Evolutionary conservation across 2,329 filamentous ascomycete genomes (phyloP), one percentile per base, ranked within the genome.

Genomic region (Claviceps sp.): DNA sequence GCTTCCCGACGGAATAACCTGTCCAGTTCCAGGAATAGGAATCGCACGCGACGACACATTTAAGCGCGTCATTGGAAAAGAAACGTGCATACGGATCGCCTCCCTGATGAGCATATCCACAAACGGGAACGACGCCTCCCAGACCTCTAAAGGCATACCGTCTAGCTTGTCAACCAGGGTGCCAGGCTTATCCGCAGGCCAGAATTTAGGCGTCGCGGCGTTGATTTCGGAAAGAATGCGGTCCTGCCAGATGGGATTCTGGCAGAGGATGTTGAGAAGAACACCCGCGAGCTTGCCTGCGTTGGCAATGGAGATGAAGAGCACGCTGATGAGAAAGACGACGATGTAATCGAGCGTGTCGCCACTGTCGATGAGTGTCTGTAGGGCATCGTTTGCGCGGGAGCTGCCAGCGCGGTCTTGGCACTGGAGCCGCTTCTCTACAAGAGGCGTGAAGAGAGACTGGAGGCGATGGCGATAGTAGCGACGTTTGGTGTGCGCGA

Each of bases 1-100:
- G 48, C 52, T 55, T n/a, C 53, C 48, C 1, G 50, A 30, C 4
- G 61, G 61, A 37, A 63, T 57, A 26, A 63, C 58, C 51, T 63
- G 56, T 38, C 54, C 49, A 0, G 45, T 22, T 0, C 46, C 50
- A 16, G 50, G 50, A 10, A 52, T 49, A 6, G 16, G 11, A 38
- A 52, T 52, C 14, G 50, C 26, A 2, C 30, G 34, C 14, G 44
- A 16, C 17, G 17, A 24, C 7, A 26, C 22, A 17, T 52, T 52
- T 2, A 34, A 14, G 5, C 50, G 50, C 10, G 34, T 34, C 45
- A 52, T 48, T 5, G 54, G 48, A 22, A 58, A 58, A 3, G 55
- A 14, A 34, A 50, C 47, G 45, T 55, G 54, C 43, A 60, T 55
- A 14, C 58, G 53, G 24, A 59, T 58, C 2, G 43, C 39, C 47